Conservation (phyloP, 2,329 filamentous ascomycete species). For the Fusarium circinatum region DNA sequence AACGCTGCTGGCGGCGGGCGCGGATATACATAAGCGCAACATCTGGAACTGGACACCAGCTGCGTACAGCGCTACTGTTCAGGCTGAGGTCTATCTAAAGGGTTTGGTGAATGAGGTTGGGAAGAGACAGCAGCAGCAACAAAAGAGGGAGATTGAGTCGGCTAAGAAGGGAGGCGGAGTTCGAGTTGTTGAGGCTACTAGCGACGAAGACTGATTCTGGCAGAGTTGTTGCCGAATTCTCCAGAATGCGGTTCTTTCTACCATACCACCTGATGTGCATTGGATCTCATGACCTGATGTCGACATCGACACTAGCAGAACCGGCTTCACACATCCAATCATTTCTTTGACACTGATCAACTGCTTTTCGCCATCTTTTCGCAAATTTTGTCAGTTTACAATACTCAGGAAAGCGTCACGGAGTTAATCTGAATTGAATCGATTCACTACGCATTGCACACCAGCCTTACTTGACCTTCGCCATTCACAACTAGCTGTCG, state of each 20-base stretch:
- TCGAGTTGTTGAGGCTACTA: conserved; percentile 56
- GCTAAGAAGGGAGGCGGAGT: conserved; percentile 55
- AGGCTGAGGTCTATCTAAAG: conserved; percentile 87
- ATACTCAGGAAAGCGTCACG: conserved; percentile 3
- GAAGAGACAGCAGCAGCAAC: conserved; percentile 58
- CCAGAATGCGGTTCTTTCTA: not conserved
- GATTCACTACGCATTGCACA: not conserved
- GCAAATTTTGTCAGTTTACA: not conserved
- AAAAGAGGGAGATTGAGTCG: conserved; percentile 50
- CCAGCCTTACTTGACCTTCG: not conserved
- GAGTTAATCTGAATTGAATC: conserved; percentile 33
- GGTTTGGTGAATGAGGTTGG: conserved; percentile 78
- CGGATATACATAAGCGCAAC: conserved; percentile 77
- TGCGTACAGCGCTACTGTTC: conserved; percentile 83
- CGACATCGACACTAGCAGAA: not conserved
- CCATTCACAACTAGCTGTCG: not conserved
- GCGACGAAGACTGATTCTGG: conserved; percentile 44
- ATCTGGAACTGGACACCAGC: conserved; percentile 83
- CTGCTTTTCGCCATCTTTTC: conserved; percentile 8
- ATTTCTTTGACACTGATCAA: not conserved
- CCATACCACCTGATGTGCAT: not conserved
- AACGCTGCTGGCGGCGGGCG: conserved; percentile 81
- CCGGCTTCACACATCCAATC: not conserved
- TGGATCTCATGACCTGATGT: not conserved
- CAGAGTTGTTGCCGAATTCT: not conserved